Percentiles rank a stretch among this genome's conserved stretches.
Conservation (phyloP, 306 rosid species). For the Herpetospermum pedunculosum region DNA sequence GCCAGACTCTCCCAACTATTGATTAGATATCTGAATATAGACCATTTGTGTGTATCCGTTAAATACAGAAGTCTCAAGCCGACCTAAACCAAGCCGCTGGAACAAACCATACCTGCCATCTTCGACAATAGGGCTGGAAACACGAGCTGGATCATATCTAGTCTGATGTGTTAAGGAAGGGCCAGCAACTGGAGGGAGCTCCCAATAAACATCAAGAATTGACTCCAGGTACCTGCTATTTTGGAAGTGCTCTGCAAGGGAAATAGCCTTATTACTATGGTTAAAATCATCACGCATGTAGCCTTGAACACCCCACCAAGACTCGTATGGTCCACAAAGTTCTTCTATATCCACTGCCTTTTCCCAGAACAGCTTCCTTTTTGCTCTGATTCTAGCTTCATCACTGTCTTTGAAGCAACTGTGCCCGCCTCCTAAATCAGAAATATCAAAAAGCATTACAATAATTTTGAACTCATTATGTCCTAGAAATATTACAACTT, state of each 20-base stretch:
- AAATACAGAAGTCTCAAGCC: conserved; percentile 71
- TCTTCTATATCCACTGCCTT: conserved; percentile 75
- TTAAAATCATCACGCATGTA: conserved; percentile 80
- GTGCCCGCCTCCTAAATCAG: conserved; percentile 85
- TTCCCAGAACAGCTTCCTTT: conserved; percentile 78
- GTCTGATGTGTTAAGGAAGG: conserved; percentile 98
- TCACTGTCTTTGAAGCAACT: conserved; percentile 94
- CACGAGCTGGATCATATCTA: conserved; percentile 93
- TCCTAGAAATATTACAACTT: background rate
- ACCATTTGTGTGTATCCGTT: conserved; percentile 98
- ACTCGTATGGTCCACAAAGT: conserved; percentile 86
- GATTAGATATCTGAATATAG: conserved; percentile 76
- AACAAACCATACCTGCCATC: conserved; percentile 86
- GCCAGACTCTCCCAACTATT: conserved; percentile 18
- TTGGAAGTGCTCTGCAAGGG: conserved; percentile 63
- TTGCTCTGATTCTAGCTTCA: conserved; percentile 83
- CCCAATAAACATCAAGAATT: conserved; percentile 94
- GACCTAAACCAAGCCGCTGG: conserved; percentile 61
- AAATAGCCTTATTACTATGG: conserved; percentile 58
- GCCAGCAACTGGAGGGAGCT: conserved; percentile 94
- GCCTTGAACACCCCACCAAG: conserved; percentile 99
- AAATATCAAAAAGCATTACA: conserved; percentile 4
- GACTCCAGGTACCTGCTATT: conserved; percentile 80
- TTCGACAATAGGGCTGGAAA: conserved; percentile 67
- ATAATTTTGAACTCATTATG: background rate